Conservation (phyloP, 441 rosid species). For the Populus hybrid region DNA sequence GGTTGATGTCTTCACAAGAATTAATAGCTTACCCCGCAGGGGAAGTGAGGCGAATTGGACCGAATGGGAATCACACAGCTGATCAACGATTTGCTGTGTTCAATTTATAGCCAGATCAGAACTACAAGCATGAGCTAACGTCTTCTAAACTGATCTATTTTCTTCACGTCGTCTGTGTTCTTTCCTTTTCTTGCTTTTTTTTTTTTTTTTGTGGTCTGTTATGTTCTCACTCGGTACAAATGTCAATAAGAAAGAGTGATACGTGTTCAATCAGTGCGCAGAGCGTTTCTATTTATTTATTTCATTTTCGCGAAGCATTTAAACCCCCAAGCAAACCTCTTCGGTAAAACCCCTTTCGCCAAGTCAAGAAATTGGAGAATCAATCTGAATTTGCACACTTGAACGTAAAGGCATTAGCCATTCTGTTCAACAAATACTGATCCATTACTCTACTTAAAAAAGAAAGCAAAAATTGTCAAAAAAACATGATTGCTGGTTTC, state of each 20-base stretch:
- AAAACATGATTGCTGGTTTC: neutral
- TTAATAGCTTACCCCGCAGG: slow-evolving; percentile 58
- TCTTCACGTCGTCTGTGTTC: neutral
- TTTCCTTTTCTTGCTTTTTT: neutral
- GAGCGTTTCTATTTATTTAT: neutral
- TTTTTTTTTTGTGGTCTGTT: neutral
- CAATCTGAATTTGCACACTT: neutral
- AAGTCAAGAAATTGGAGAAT: neutral
- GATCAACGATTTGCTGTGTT: neutral
- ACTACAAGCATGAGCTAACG: neutral
- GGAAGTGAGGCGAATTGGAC: slow-evolving; percentile 92
- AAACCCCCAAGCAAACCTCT: neutral
- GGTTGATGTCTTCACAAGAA: slow-evolving; percentile 59
- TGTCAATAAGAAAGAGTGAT: neutral
- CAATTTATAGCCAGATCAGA: neutral
- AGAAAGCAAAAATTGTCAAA: neutral
- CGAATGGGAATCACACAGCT: slow-evolving; percentile 49
- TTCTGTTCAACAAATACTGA: neutral
- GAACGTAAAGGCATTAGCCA: neutral
- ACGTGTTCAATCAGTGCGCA: neutral
- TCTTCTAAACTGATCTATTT: neutral
- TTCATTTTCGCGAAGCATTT: neutral
- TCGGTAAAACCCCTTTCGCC: neutral
- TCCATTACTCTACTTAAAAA: neutral
- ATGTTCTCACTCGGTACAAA: neutral